Evolutionary conservation across 768 basidiomycete species (phyloP).

Genomic region (Mycena leptocephala): DNA sequence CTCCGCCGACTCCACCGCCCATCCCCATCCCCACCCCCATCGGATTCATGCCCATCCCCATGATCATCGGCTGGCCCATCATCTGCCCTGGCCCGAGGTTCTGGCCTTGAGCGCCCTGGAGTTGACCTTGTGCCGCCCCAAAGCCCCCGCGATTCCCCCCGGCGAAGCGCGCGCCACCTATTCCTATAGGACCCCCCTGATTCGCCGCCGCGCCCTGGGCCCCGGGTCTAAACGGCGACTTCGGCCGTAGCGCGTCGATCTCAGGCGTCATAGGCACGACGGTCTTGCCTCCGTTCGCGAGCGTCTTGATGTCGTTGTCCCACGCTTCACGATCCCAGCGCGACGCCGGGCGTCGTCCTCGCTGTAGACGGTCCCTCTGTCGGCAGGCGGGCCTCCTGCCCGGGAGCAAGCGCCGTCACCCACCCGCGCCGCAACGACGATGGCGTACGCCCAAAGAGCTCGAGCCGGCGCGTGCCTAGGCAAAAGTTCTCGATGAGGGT

Average conservation of each 20-base stretch:
- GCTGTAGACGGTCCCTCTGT: conserved; percentile 51
- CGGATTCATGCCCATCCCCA: conserved; percentile 41
- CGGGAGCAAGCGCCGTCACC: conserved; percentile 87
- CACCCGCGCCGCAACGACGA: conserved; percentile 89
- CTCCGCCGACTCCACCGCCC: conserved; percentile 39
- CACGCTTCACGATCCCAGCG: conserved; percentile 77
- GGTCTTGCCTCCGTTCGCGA: conserved; percentile 68
- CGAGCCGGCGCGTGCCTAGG: conserved; percentile 91
- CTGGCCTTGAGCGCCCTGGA: conserved; percentile 11
- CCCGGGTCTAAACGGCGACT: conserved; percentile 78
- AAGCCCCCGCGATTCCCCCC: conserved; percentile 20
- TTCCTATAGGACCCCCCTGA: conserved; percentile 38
- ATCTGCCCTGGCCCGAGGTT: conserved; percentile 21
- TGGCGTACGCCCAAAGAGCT: conserved; percentile 85
- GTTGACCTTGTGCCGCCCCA: neutral
- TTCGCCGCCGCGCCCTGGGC: conserved; percentile 38
- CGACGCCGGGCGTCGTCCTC: conserved; percentile 61
- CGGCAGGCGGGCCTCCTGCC: conserved; percentile 70
- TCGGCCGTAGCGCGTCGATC: conserved; percentile 88
- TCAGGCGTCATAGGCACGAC: conserved; percentile 85
- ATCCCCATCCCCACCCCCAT: conserved; percentile 42
- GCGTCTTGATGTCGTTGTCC: conserved; percentile 74
- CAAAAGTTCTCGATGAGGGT: conserved; percentile 98
- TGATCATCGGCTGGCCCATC: conserved; percentile 29
- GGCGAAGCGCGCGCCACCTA: conserved; percentile 25